A percentile compares a stretch with the other conserved stretches of the same genome.
These are phyloP conservation scores for Lodderomyces beijingensis DNA, from an alignment of 1,139 yeast genomes.

Conservation along the genomic window DNA sequence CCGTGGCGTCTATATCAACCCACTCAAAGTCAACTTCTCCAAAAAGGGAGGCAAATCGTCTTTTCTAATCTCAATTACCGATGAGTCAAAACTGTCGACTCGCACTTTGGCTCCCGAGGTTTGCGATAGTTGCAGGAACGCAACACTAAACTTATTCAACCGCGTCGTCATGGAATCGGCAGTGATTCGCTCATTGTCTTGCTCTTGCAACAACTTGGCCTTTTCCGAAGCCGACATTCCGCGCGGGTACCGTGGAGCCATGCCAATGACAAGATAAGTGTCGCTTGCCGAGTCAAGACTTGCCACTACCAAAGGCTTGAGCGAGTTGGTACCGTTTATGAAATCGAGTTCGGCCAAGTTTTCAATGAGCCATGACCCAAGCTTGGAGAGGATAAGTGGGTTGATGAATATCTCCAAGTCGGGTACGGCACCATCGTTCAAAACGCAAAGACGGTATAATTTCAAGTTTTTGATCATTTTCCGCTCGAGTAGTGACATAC, in stretches of 20 bases:
- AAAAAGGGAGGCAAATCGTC: conserved; percentile 86
- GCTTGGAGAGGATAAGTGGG: conserved; percentile 76
- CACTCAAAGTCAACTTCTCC: conserved; percentile 55
- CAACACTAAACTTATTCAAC: conserved; percentile 80
- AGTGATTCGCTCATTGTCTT: conserved; percentile 25
- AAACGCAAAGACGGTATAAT: conserved; percentile 78
- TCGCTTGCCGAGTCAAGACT: conserved; percentile 70
- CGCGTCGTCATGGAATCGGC: conserved; percentile 28
- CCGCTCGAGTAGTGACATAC: conserved; percentile 83
- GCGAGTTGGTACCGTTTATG: conserved; percentile 37
- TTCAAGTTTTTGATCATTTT: conserved; percentile 74
- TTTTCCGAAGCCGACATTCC: conserved; percentile 47
- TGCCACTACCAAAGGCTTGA: conserved; percentile 85
- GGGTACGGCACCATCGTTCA: conserved; percentile 77
- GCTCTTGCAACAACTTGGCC: conserved; percentile 30
- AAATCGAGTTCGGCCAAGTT: conserved; percentile 78
- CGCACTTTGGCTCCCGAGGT: conserved; percentile 84
- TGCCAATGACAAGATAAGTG: conserved; percentile 84
- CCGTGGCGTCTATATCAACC: too few species aligned
- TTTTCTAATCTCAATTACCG: conserved; percentile 83
- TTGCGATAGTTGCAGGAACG: conserved; percentile 81
- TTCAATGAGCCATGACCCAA: conserved; percentile 90
- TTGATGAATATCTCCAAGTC: conserved; percentile 74
- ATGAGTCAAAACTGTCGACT: conserved; percentile 90
- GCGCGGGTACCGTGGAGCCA: conserved; percentile 78